Conservation (phyloP, 202 grass and related monocot species). For the Hordeum pubiflorum region DNA sequence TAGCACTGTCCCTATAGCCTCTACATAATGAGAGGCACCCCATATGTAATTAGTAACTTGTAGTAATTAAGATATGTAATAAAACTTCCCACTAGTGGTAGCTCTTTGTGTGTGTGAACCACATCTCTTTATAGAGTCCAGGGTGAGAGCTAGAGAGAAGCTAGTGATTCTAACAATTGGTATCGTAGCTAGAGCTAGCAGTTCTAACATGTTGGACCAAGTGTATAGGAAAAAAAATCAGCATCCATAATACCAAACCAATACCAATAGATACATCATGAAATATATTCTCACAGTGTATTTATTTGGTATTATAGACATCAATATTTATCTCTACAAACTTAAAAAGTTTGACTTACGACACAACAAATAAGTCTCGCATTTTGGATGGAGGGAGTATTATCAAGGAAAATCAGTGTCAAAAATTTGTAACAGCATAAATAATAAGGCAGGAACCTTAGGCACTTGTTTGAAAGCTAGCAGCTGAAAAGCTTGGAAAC, state of each 20-base stretch:
- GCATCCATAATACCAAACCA: not conserved
- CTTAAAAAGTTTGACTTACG: not conserved
- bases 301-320: not conserved
- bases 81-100: too few species aligned
- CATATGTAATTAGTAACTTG: too few species aligned
- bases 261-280: not conserved
- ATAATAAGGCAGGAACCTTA: conserved; percentile 49
- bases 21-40: too few species aligned
- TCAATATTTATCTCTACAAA: not conserved
- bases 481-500: conserved; percentile 85
- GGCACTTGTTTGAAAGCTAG: conserved; percentile 91
- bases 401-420: conserved; percentile 3
- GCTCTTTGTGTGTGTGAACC: too few species aligned
- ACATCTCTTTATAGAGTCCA: too few species aligned
- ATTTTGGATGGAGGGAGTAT: conserved; percentile 2
- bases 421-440: not conserved
- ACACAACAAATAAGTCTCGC: not conserved
- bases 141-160: too few species aligned
- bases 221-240: not conserved
- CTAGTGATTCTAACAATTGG: too few species aligned
- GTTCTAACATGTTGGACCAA: not conserved
- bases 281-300: not conserved
- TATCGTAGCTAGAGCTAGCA: too few species aligned
- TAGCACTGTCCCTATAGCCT: too few species aligned
- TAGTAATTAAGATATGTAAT: too few species aligned